Evolutionary conservation across 2,329 filamentous ascomycete genomes (phyloP), one percentile per base, ranked within the genome.

Genomic region (Cyphellophora europaea): DNA sequence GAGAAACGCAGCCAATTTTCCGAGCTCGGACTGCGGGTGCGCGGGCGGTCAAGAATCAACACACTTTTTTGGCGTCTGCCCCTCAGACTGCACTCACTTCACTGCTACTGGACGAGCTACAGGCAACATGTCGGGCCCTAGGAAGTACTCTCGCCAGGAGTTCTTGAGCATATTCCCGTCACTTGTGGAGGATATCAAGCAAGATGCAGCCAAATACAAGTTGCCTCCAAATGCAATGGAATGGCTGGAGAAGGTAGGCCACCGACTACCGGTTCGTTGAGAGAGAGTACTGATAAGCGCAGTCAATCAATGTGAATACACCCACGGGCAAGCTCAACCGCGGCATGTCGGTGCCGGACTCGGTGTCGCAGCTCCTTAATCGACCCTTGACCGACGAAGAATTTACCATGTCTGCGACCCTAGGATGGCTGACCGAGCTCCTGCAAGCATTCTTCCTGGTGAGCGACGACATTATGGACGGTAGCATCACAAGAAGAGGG

Each of bases 361-460:
- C 87, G 30, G 79, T 80, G 47, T 81, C 85, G 47, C 69, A 91
- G 52, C 77, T 96, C 44, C 74, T 88, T 54, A 71, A 75, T 53
- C 66, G 72, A 49, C 67, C 82, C 36, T 77, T 96, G 46, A 74
- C 68, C 47, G 72, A 84, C 43, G 75, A 89, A 39, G 82, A 96
- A 65, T 93, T 88, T 71, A 91, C 93, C 69, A 71, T 84, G 50
- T 72, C 89, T 31, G 84, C 87, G 29, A 82, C 85, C 12, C 75
- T 98, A 12, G 91, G 91, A 55, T 98, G 91, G 91, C 78, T 94
- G 74, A 93, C 93, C 45, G 91, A 98, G 73, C 77, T 98, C 32
- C 82, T 98, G 19, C 91, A 98, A 68, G 89, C 91, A 48, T 96
- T 95, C 73, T 96, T 98, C 77, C 78, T 98, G 40, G 91, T 98